Evolutionary conservation across 2,329 filamentous ascomycete species (phyloP), one percentile per base, ranked within the genome.

Genomic region (Alternaria ventricosa): DNA sequence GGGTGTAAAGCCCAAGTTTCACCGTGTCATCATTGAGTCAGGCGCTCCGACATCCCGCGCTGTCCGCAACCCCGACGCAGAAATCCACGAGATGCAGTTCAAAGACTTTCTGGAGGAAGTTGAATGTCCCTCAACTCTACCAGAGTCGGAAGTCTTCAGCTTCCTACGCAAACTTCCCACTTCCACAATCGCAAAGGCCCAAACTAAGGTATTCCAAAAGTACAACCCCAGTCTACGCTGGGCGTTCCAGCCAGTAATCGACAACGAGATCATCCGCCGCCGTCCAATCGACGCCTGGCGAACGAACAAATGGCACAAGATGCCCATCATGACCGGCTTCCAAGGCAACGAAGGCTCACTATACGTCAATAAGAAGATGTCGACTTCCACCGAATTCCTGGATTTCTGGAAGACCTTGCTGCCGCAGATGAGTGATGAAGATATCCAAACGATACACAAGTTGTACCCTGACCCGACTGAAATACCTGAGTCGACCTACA

Each of bases 161-260:
- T 85, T 78, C 62, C 77, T 86, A 0, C 80, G 84, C n/a, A 71
- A 75, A 1, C 70, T 82, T 6, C 76, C 82, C 0, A 76, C 75
- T 9, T 66, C 75, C 0, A 67, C 60, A 0, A 73, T 85, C 12
- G 79, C 76, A 7, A 69, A 75, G 9, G 83, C 82, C 5, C 82
- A 83, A 45, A 79, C 76, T 10, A 73, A 70, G 3, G 77, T 85
- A 0, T 85, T 85, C 56, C 78, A 82, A 57, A 78, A 78, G 44
- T 85, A 84, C 64, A 84, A 84, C 36, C 79, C 82, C 0, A 83
- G 81, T 9, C 72, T 84, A 0, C 76, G 81, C 27, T 86, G 83
- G 84, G 83, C 91, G 1, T 93, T 92, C 79, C 90, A 92, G 70
- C 90, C 90, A 8, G 87, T 89, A 36, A 86, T 92, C 60, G 89